Percentiles rank a stretch among this genome's conserved stretches.
These are phyloP conservation scores for Ceriops zippeliana DNA, from an alignment of 345 rosid genomes.

Conservation along the genomic window DNA sequence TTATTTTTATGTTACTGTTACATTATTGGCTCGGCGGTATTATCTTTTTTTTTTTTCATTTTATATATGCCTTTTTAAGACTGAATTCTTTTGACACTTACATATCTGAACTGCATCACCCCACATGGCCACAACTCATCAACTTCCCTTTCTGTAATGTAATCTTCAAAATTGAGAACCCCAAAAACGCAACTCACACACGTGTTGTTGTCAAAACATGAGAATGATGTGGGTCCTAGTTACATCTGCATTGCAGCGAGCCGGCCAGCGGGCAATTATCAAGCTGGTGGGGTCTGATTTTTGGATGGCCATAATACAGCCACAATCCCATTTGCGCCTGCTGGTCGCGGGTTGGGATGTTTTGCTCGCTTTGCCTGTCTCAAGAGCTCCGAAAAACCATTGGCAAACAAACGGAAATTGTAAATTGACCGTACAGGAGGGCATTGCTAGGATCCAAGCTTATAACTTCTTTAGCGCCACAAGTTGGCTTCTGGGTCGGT, in stretches of 20 bases:
- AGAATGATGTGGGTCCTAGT: conserved; percentile 11
- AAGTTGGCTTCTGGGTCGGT: background rate
- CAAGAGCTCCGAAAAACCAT: background rate
- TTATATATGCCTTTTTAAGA: background rate
- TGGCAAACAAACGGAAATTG: background rate
- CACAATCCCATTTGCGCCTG: conserved; percentile 34
- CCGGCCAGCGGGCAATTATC: conserved; percentile 8
- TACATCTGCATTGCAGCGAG: background rate
- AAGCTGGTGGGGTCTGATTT: conserved; percentile 20
- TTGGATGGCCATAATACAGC: conserved; percentile 25
- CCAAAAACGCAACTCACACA: conserved; percentile 8
- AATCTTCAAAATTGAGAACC: background rate
- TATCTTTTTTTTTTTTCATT: too few species aligned
- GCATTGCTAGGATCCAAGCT: background rate
- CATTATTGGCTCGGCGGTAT: too few species aligned
- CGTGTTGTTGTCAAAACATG: conserved; percentile 35
- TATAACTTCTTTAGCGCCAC: conserved; percentile 10
- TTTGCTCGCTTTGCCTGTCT: background rate
- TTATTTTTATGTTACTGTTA: too few species aligned
- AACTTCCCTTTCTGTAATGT: conserved; percentile 14
- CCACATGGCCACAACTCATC: conserved; percentile 34
- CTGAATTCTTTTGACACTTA: background rate
- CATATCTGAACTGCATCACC: background rate
- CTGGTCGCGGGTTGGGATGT: conserved; percentile 14
- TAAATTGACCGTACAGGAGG: conserved; percentile 8